Evolutionary conservation across 106 monocot genomes (phyloP).

Genomic region (Dendrobium huoshanense): DNA sequence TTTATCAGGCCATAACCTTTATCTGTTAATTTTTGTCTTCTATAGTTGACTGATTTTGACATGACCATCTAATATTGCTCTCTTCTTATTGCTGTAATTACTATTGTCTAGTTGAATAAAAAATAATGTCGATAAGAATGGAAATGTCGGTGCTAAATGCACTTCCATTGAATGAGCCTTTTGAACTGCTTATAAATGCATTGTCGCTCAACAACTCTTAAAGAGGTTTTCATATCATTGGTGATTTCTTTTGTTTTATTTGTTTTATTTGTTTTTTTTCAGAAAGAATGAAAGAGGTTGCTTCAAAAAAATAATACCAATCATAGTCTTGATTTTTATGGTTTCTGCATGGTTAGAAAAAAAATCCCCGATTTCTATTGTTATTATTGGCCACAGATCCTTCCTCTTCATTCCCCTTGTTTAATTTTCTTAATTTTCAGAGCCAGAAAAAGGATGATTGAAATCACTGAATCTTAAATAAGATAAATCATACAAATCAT

Average conservation of each 20-base stretch:
- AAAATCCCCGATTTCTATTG: not conserved
- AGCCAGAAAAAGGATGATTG: not conserved
- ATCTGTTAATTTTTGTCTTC: not conserved
- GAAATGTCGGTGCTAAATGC: not conserved
- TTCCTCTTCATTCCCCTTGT: not conserved
- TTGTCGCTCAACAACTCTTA: not conserved
- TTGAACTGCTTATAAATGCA: not conserved
- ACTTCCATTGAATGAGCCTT: not conserved
- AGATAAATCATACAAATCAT: not conserved
- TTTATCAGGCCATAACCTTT: not conserved
- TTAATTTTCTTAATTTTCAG: not conserved
- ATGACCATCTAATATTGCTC: constrained; percentile 1
- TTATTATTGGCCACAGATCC: not conserved
- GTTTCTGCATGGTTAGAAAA: not conserved
- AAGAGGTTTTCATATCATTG: not conserved
- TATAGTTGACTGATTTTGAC: not conserved
- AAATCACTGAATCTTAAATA: not conserved
- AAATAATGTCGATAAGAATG: not conserved
- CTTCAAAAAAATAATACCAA: not conserved
- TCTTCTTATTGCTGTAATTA: not conserved
- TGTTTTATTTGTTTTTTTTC: no score
- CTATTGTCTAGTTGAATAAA: not conserved
- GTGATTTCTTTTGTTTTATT: no score
- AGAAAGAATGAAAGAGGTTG: not conserved
- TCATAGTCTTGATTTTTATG: not conserved